A percentile compares a stretch with the other conserved stretches of the same genome.
These are phyloP conservation scores for Macrolepiota albuminosa DNA, from an alignment of 768 basidiomycete species.

Conservation along the genomic window DNA sequence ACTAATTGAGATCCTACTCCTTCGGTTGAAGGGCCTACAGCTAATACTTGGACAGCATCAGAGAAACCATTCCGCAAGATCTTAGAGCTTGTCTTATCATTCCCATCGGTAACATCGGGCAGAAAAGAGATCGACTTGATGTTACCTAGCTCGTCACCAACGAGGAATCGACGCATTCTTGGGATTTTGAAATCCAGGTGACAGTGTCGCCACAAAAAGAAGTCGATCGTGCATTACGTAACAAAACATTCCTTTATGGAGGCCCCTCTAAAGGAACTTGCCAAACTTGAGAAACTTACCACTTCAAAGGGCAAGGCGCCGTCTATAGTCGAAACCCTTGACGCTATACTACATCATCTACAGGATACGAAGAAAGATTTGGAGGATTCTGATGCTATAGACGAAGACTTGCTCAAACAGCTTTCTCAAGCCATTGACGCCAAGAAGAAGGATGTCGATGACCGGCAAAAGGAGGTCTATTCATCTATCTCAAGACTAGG, in stretches of 20 bases:
- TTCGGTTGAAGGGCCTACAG: slow-evolving; percentile 20
- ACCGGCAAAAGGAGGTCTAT: slow-evolving; percentile 87
- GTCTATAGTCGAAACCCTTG: slow-evolving; percentile 56
- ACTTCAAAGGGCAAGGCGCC: slow-evolving; percentile 48
- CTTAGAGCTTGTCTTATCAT: slow-evolving; percentile 30
- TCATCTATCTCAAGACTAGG: slow-evolving; percentile 71
- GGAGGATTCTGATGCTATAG: slow-evolving; percentile 40
- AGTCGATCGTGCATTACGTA: slow-evolving; percentile 8
- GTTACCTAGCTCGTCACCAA: slow-evolving; percentile 76
- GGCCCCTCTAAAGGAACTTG: slow-evolving; percentile 69
- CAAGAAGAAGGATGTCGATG: slow-evolving; percentile 81
- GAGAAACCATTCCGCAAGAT: slow-evolving; percentile 26
- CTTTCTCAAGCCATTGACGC: slow-evolving; percentile 58
- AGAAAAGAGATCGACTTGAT: slow-evolving; percentile 57
- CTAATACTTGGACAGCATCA: slow-evolving; percentile 29
- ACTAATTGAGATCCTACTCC: slow-evolving; percentile 30
- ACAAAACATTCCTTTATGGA: slow-evolving; percentile 46
- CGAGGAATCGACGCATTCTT: slow-evolving; percentile 61
- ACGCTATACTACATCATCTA: slow-evolving; percentile 56
- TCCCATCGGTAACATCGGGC: slow-evolving; percentile 22
- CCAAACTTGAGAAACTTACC: slow-evolving; percentile 66
- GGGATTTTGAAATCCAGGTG: neutral
- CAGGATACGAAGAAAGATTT: slow-evolving; percentile 50
- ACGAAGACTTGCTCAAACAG: slow-evolving; percentile 43
- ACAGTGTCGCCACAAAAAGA: neutral